Percentiles rank a stretch among this genome's conserved stretches.
Evolutionary conservation across 2,329 filamentous ascomycete genomes (phyloP).

Genomic region (Trichophaea hybrida): DNA sequence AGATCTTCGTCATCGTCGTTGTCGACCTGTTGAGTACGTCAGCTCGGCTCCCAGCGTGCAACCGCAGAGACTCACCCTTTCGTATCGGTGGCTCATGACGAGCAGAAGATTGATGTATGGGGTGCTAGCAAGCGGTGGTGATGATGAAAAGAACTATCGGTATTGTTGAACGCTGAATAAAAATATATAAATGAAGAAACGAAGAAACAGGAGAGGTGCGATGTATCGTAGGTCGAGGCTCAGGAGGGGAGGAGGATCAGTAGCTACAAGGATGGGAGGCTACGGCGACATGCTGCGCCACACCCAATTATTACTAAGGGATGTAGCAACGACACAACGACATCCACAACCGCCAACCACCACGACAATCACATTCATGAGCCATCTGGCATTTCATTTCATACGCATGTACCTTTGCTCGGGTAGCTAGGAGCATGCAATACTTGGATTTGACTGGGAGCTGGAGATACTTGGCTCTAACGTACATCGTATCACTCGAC

Average conservation of each 20-base stretch:
- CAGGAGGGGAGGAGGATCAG: not conserved
- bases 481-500: no score
- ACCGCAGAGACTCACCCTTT: slow-evolving; percentile 19
- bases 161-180: not conserved
- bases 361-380: not conserved
- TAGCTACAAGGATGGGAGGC: not conserved
- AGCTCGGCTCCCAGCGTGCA: not conserved
- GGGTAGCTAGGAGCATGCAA: no score
- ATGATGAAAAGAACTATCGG: not conserved
- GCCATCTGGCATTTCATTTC: not conserved
- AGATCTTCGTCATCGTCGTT: slow-evolving; percentile 44
- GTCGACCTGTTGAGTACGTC: slow-evolving; percentile 37
- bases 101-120: not conserved
- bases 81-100: slow-evolving; percentile 25
- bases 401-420: no score
- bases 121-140: not conserved
- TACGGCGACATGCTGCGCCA: not conserved
- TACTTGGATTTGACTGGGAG: no score
- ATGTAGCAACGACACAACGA: no score
- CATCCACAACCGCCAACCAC: not conserved
- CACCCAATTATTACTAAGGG: no score
- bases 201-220: not conserved
- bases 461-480: no score
- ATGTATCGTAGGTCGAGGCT: not conserved
- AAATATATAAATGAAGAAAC: not conserved